Percentiles rank a stretch among this genome's conserved stretches.
Evolutionary conservation across 164 flowering plant species (phyloP).

Genomic region (Annona cherimola): DNA sequence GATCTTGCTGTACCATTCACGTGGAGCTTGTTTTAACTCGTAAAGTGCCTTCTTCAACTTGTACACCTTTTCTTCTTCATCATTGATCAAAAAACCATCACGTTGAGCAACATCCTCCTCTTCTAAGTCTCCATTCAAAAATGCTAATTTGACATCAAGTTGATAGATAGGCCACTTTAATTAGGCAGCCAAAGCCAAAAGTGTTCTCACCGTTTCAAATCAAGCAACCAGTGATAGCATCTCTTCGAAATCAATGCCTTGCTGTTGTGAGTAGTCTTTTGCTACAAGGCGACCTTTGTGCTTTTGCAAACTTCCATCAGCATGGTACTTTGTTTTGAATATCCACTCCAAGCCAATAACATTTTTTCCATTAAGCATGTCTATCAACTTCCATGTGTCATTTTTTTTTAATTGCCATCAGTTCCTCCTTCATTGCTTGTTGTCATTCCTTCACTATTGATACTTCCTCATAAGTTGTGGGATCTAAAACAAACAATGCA

Average conservation of each 20-base stretch:
- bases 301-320: background rate
- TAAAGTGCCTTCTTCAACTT: background rate
- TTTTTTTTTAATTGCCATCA: background rate
- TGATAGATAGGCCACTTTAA: background rate
- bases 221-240: background rate
- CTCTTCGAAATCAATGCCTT: background rate
- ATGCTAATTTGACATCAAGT: slow-evolving; percentile 1
- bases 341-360: background rate
- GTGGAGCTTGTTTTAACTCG: background rate
- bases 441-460: background rate
- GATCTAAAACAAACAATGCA: background rate
- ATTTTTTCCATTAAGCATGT: background rate
- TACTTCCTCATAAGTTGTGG: background rate
- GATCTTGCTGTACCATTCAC: background rate
- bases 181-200: background rate
- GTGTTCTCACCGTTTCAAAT: background rate
- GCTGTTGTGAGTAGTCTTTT: background rate
- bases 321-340: background rate
- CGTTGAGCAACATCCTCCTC: background rate
- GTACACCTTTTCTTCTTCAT: background rate
- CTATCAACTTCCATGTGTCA: background rate
- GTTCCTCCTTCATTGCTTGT: background rate
- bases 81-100: background rate
- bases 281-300: background rate
- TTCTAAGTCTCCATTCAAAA: background rate